These are phyloP conservation scores for Kwoniella sp. DNA, from an alignment of 768 basidiomycete species.

Conservation along the genomic window DNA sequence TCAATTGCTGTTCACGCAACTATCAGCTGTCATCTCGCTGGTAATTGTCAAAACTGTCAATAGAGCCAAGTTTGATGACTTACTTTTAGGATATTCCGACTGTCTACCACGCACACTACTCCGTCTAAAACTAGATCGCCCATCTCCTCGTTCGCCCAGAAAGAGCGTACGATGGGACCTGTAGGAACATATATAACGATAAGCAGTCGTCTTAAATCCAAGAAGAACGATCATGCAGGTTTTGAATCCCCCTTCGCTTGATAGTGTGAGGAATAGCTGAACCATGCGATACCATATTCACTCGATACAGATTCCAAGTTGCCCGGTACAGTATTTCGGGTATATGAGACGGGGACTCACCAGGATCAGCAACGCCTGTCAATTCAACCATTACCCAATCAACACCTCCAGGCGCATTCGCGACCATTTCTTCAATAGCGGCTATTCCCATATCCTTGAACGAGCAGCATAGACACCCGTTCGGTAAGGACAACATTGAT, in stretches of 20 bases:
- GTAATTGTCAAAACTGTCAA: no score
- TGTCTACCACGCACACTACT: slow-evolving; percentile 90
- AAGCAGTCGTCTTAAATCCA: neutral
- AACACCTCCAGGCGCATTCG: slow-evolving; percentile 55
- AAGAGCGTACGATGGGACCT: slow-evolving; percentile 54
- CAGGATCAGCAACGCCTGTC: slow-evolving; percentile 93
- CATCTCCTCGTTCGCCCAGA: slow-evolving; percentile 59
- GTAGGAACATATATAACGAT: neutral
- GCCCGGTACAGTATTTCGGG: neutral
- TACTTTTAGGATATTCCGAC: slow-evolving; percentile 72
- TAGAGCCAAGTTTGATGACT: no score
- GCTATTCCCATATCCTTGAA: slow-evolving; percentile 91
- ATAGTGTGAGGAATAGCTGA: no score
- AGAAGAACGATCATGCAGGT: neutral
- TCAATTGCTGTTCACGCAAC: slow-evolving; percentile 79
- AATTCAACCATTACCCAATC: slow-evolving; percentile 96
- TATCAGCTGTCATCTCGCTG: no score
- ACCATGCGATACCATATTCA: no score
- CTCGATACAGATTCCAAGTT: no score
- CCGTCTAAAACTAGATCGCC: slow-evolving; percentile 65
- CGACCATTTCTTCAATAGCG: slow-evolving; percentile 79
- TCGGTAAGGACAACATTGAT: slow-evolving; percentile 79
- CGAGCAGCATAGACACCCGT: slow-evolving; percentile 98
- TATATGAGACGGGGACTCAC: slow-evolving; percentile 56
- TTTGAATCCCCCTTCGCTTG: neutral